Percentiles rank a stretch among this genome's conserved stretches.
phyloP scores from a whole-genome alignment of 108 stramenopile genomes.

The Bacterosira constricta region DNA sequence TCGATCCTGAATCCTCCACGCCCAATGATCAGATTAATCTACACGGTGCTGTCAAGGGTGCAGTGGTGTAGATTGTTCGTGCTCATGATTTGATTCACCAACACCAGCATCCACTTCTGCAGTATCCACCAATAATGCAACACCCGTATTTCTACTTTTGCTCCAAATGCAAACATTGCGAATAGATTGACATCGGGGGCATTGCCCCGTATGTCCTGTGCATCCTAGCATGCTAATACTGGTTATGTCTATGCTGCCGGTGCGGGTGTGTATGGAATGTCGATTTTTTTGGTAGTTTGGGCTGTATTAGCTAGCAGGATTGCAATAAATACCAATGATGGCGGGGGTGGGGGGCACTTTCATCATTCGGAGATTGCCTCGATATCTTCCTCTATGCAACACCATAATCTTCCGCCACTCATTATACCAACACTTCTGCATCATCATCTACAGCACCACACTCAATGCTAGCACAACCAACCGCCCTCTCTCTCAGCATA shows the following conservation, averaged over 20 bases:
- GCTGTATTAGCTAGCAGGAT: constrained; percentile 4
- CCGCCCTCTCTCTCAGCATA: constrained; percentile 30
- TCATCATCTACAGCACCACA: background rate
- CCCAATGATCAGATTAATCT: constrained; percentile 12
- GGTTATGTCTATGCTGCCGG: constrained; percentile 82
- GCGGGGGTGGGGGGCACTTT: background rate
- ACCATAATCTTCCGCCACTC: too few relatives aligned
- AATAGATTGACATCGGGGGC: too few relatives aligned
- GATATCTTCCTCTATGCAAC: too few relatives aligned
- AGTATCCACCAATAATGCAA: too few relatives aligned
- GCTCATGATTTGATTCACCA: too few relatives aligned
- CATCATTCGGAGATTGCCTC: too few relatives aligned
- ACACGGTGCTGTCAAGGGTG: constrained; percentile 40
- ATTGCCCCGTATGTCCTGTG: constrained; percentile 69
- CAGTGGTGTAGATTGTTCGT: constrained; percentile 41
- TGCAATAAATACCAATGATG: background rate
- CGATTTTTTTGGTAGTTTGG: too few relatives aligned
- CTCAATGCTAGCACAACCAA: constrained; percentile 5
- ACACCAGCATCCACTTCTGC: constrained; percentile 9
- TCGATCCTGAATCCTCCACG: too few relatives aligned
- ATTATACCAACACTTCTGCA: background rate
- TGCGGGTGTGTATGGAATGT: constrained; percentile 46
- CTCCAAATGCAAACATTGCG: too few relatives aligned
- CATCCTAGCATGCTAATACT: constrained; percentile 57
- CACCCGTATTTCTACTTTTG: too few relatives aligned